Base-by-base conservation (phyloP, 1,284 basidiomycete species). In the Marasmius sp. region DNA sequence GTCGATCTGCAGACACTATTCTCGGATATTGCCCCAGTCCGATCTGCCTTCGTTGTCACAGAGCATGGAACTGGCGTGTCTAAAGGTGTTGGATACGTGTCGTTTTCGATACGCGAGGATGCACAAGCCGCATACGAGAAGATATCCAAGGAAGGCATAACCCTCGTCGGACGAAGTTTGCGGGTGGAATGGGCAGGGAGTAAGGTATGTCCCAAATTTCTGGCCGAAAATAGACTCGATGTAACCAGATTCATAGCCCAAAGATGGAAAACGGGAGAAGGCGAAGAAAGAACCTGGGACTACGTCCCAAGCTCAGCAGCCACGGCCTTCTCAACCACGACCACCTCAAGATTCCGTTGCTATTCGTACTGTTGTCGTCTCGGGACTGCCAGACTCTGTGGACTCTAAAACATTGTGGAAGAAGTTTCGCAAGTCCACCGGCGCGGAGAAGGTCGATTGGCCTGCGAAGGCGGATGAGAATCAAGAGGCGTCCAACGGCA, bases 41-140 rank as follows among this genome's bases (percentile, higher is more conserved):
- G 95, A 52, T 91, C 93, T 41, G 97, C 95, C 0, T 99, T 99
- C 72, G 89, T 99, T 1, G 97, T 98, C 11, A 87, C 89, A 4
- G 90, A 94, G 64, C 85, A 84, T 52, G 88, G 86, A 49, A 87
- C 90, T 0, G 91, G 92, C 43, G 84, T 89, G 36, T 96, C 94
- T 4, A 98, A 98, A 74, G 97, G 97, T 67, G 95, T 98, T n/a
- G 97, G 97, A 64, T 99, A 98, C 74, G 94, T 98, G 63, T 91
- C 94, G 0, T 99, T 96, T 76, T 89, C 95, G 1, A 83, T 95
- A 65, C 85, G 84, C 60, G 93, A 97, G 69, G 97, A 99, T 77
- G 97, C 96, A 3, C 84, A 92, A 71, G 76, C 81, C 54, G 91
- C 92, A 2, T 84, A 91, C 61, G 82, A 87, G 47, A 84, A 85